Evolutionary conservation across 106 monocot genomes (phyloP), one percentile per base, ranked within the genome.

Genomic region (Dendrobium officinale): DNA sequence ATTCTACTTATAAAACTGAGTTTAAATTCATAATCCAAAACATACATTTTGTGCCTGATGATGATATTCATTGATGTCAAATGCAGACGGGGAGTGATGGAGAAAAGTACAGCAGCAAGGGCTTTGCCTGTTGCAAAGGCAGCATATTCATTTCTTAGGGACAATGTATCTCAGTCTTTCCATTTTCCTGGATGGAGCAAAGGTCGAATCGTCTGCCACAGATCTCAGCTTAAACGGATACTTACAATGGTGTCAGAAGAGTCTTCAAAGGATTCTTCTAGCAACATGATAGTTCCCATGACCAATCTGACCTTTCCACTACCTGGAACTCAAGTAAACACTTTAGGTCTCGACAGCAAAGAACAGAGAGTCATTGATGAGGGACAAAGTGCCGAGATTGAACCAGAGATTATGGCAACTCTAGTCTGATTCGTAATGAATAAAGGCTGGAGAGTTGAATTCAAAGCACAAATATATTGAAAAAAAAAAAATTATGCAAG

Each of bases 171-270:
- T 45, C 67, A 89, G 49, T 89, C 92, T 4, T 95, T 98, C 67
- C 84, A 89, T 75, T 92, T 92, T 77, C 86, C 98, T 5, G 89
- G 86, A 55, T 98, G 98, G 98, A 98, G 91, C 88, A 98, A 93
- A 77, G 98, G 94, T 37, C 87, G 98, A 20, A 88, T 98, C 26
- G 72, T 92, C 42, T 95, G 92, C 79, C 89, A 92, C 73, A 78
- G 89, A 1, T 72, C 86, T 66, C 98, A 92, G 44, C 82, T 98
- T 42, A 98, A 92, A 77, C 87, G 90, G 29, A 78, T 98, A 67
- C 82, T 77, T 47, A 64, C 86, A 67, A 45, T 54, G 13, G 59
- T 41, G 15, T 75, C 89, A 13, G 83, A 87, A 27, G 37, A 54
- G 16, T 59, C 83, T 51, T 77, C 80, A 56, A 82, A 86, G 64